A percentile compares a stretch with the other conserved stretches of the same genome.
phyloP scores from a whole-genome alignment of 441 rosid genomes.

The Jatropha podagrica region DNA sequence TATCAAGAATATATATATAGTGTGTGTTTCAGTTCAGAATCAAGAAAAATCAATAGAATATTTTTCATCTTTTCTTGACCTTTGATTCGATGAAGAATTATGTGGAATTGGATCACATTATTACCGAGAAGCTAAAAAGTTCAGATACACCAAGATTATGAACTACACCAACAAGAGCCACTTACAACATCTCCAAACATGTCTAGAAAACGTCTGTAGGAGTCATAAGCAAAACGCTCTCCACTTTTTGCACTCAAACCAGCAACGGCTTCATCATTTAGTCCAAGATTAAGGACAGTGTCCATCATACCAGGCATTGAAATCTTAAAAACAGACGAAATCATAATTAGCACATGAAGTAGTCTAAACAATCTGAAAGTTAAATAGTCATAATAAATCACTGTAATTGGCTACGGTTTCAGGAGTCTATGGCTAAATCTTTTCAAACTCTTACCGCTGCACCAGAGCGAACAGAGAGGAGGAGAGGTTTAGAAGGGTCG shows the following conservation, averaged over 20 bases:
- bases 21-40: neutral
- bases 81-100: neutral
- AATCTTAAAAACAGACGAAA: conserved; percentile 40
- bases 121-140: neutral
- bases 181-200: conserved; percentile 96
- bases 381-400: neutral
- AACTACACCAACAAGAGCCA: conserved; percentile 18
- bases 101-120: conserved; percentile 1
- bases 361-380: neutral
- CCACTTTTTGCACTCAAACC: conserved; percentile 85
- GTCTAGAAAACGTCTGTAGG: conserved; percentile 87
- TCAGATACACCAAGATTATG: neutral
- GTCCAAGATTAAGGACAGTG: conserved; percentile 92
- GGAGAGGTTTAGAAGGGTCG: conserved; percentile 82
- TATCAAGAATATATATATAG: neutral
- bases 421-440: neutral
- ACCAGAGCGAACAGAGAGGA: conserved; percentile 97
- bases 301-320: conserved; percentile 99
- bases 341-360: neutral
- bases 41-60: neutral
- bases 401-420: neutral
- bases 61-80: neutral
- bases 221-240: conserved; percentile 88
- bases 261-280: conserved; percentile 75
- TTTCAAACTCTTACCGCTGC: conserved; percentile 65